phyloP scores from a whole-genome alignment of 108 stramenopile genomes.

The Epithemia pelagica region DNA sequence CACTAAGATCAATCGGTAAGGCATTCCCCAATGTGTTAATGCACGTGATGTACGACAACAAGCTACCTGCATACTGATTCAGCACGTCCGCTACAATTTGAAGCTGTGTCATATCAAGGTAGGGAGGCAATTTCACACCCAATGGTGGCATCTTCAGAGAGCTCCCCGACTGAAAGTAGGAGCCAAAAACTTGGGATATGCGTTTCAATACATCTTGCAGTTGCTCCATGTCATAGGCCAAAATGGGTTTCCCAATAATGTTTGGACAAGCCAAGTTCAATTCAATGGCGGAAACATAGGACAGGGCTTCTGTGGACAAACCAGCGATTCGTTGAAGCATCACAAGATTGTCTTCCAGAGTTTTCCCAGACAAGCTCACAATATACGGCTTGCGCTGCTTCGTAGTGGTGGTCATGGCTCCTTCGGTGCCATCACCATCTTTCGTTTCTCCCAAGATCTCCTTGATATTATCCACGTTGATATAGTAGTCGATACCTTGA shows the following conservation, averaged over 20 bases:
- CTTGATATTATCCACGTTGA: conserved; percentile 51
- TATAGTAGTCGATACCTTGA: conserved; percentile 87
- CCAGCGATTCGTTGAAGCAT: conserved; percentile 67
- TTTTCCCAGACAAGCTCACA: conserved; percentile 81
- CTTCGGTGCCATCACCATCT: conserved; percentile 4
- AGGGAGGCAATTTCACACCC: conserved; percentile 89
- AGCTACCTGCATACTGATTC: conserved; percentile 49
- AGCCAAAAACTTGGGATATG: conserved; percentile 27
- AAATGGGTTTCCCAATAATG: conserved; percentile 89
- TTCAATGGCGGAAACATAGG: conserved; percentile 68
- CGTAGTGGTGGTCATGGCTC: background rate
- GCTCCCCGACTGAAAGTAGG: background rate
- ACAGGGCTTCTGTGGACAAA: conserved; percentile 11
- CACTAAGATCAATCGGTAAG: conserved; percentile 49
- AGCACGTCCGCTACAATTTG: conserved; percentile 68
- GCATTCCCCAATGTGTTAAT: conserved; percentile 91
- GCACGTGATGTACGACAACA: conserved; percentile 61
- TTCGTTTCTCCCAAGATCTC: conserved; percentile 43
- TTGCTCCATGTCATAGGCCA: conserved; percentile 90
- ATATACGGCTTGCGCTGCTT: conserved; percentile 70
- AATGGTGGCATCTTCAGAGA: conserved; percentile 20
- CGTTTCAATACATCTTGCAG: conserved; percentile 64
- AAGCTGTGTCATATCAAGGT: conserved; percentile 84
- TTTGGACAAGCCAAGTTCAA: conserved; percentile 92
- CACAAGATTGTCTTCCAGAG: conserved; percentile 70